These are phyloP conservation scores for Dictyostelium purpureum DNA, from an alignment of 78 protist species.

Conservation along the genomic window DNA sequence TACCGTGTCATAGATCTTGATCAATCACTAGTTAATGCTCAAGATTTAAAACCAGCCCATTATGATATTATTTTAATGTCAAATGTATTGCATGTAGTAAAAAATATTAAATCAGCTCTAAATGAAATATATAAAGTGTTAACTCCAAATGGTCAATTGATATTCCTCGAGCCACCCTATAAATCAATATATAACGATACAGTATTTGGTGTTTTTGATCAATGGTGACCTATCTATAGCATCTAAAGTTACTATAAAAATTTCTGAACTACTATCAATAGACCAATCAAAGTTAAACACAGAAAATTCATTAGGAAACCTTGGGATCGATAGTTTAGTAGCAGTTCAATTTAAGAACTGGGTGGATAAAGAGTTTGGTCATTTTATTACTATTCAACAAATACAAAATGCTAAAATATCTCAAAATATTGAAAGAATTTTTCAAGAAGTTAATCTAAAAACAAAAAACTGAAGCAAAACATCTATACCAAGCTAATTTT, in stretches of 20 bases:
- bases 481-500: no score
- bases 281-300: no score
- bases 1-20: not conserved
- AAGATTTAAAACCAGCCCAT: not conserved
- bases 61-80: conserved; percentile 24
- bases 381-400: not conserved
- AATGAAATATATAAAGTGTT: not conserved
- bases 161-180: conserved; percentile 2
- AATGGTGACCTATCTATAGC: no score
- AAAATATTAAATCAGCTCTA: not conserved
- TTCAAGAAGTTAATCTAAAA: no score
- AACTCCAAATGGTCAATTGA: not conserved
- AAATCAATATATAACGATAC: not conserved
- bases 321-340: not conserved
- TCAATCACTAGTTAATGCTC: not conserved
- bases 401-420: no score
- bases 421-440: no score
- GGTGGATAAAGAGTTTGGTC: not conserved
- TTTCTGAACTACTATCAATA: no score
- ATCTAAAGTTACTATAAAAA: no score
- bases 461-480: no score
- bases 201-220: conserved; percentile 25
- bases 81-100: conserved; percentile 17
- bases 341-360: not conserved
- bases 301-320: no score